Evolutionary conservation across 1,139 yeast genomes (phyloP), one percentile per base, ranked within the genome.

Genomic region (Geotrichum histeridarum): DNA sequence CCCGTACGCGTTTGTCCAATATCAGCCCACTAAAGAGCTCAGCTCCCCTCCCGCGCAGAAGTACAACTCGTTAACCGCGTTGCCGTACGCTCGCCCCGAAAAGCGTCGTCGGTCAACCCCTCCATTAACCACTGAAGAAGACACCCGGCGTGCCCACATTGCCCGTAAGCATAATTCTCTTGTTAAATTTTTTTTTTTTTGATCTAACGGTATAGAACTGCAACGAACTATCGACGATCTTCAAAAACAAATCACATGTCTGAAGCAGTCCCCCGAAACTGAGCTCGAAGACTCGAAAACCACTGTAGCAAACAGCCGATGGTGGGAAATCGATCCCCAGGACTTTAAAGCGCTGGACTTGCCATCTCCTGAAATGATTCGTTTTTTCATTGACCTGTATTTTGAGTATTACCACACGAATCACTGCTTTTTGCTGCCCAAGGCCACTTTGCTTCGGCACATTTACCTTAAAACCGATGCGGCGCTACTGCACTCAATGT

Each of bases 381-480:
- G 70, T 44, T 61, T 67, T 12, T 61, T 79, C 43, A 62, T 81
- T 50, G 80, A 79, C 58, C 64, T 75, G 18, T 81, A 76, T 63
- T 81, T 78, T 63, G 70, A 73, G 47, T 77, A 75, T 61, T 67
- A 72, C 44, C 81, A 80, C 54, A 74, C 78, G 8, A 70, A 72
- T 39, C 74, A 77, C 53, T 74, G 77, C 47, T 63, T 78, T 15
- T 64, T 81, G 11, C 79, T 81, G 0, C 71, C 78, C 22, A 75
- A 74, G 55, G 59, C 66, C 45, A 27, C 2, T 59, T 68, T 6
- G 67, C 79, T 42, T 57, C 77, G 14, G 63, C 66, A 35, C 67
- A 77, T 15, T 66, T 73, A 15, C 59, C 53, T 76, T 8, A 65
- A 66, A 53, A 61, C 65, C 8, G 78, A 77, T 49, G 70, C 73